These are phyloP conservation scores for Trichoderma citrinoviride DNA, from an alignment of 2,329 filamentous ascomycete species.

Conservation along the genomic window DNA sequence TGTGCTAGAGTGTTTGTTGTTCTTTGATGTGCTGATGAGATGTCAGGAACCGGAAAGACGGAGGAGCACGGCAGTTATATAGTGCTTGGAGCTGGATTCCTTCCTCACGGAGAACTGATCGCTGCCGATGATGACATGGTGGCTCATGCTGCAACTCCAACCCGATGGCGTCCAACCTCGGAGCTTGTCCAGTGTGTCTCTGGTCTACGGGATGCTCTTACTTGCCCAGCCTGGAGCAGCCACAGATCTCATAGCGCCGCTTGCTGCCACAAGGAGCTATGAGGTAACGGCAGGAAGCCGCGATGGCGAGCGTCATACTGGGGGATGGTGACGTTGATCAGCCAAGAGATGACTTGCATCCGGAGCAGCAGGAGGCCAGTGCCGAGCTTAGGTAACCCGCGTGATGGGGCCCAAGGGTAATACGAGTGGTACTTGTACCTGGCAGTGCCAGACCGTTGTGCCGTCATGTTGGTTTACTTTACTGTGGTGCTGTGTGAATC, in stretches of 20 bases:
- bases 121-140: constrained; percentile 17
- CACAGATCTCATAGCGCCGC: neutral
- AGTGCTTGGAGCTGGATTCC: neutral
- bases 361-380: no score
- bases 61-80: constrained; percentile 11
- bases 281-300: neutral
- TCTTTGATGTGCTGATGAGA: no score
- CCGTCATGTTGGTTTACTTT: no score
- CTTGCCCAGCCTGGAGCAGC: neutral
- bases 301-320: constrained; percentile 8
- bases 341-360: no score
- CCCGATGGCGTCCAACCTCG: constrained; percentile 13
- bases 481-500: no score
- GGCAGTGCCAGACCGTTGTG: no score
- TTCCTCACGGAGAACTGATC: neutral
- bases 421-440: no score
- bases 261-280: neutral
- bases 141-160: constrained; percentile 4
- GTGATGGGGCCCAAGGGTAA: neutral
- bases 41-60: neutral
- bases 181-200: neutral
- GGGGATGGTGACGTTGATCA: constrained; percentile 12
- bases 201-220: neutral
- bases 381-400: neutral
- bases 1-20: neutral